Conservation (phyloP, 2,329 filamentous ascomycete genomes). For the Chrysoporthe puriensis region DNA sequence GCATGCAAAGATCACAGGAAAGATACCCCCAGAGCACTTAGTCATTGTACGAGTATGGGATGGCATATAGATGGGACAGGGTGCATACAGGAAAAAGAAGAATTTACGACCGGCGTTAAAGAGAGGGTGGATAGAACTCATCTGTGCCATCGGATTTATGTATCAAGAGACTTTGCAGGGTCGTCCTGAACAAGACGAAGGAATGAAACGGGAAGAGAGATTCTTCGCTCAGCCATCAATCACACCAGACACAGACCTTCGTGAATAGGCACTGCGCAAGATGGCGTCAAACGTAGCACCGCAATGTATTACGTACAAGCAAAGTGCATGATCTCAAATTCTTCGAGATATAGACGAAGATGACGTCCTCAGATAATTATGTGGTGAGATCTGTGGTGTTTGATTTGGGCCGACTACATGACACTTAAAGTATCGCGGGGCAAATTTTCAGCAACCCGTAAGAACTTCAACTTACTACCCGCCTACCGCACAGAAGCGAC, state of each 20-base stretch:
- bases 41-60: conserved; percentile 27
- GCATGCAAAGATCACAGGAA: conserved; percentile 12
- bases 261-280: background rate
- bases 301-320: too few relatives aligned
- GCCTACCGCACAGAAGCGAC: background rate
- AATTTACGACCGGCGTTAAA: conserved; percentile 24
- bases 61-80: conserved; percentile 27
- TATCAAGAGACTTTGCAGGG: background rate
- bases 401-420: too few relatives aligned
- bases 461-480: too few relatives aligned
- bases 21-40: conserved; percentile 26
- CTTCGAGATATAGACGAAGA: too few relatives aligned
- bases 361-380: too few relatives aligned
- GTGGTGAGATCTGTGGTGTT: too few relatives aligned
- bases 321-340: too few relatives aligned
- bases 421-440: too few relatives aligned
- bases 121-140: conserved; percentile 21
- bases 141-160: conserved; percentile 6
- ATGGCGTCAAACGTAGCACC: background rate
- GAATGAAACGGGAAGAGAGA: conserved; percentile 15
- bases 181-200: background rate
- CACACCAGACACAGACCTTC: background rate
- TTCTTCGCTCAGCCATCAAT: conserved; percentile 25
- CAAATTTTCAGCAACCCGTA: too few relatives aligned
- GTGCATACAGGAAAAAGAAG: conserved; percentile 14